Conservation (phyloP, 495 filamentous ascomycete species). For the Podospora conica region DNA sequence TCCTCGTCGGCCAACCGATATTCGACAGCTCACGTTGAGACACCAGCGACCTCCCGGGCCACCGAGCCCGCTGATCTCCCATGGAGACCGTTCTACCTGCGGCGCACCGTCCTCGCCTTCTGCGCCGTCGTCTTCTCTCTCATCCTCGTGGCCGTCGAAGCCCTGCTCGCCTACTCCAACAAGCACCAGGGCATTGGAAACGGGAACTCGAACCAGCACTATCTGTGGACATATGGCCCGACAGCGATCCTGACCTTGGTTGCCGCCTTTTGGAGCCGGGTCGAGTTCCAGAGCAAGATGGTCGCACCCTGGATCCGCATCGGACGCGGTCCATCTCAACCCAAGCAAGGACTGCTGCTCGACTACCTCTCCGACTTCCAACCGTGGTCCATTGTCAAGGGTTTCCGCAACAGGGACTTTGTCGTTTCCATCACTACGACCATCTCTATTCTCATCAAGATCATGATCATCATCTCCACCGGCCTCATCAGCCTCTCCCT, state of each 20-base stretch:
- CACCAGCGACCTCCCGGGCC: background rate
- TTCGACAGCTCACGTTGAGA: background rate
- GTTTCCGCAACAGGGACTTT: slow-evolving; percentile 11
- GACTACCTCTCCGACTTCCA: slow-evolving; percentile 10
- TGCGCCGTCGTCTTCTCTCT: background rate
- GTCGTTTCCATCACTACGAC: slow-evolving; percentile 8
- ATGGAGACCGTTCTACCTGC: slow-evolving; percentile 3
- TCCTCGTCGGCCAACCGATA: background rate
- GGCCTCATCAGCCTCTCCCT: slow-evolving; percentile 14
- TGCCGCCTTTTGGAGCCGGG: slow-evolving; percentile 23
- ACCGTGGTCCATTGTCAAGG: slow-evolving; percentile 6
- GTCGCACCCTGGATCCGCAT: slow-evolving; percentile 27
- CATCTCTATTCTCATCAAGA: slow-evolving; percentile 13
- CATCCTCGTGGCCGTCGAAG: slow-evolving; percentile 11
- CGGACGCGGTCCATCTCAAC: background rate
- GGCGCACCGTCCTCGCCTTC: background rate
- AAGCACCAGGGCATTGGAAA: slow-evolving; percentile 13
- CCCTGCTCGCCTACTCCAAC: slow-evolving; percentile 14
- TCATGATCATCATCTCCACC: slow-evolving; percentile 18
- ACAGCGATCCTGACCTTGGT: slow-evolving; percentile 27
- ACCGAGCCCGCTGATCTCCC: background rate
- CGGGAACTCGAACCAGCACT: slow-evolving; percentile 10
- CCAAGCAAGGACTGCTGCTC: slow-evolving; percentile 4
- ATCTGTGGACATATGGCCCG: slow-evolving; percentile 31
- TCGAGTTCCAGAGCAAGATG: slow-evolving; percentile 25